Evolutionary conservation across 805 yeast species (phyloP).

Genomic region (Vanderwaltozyma tropicalis): DNA sequence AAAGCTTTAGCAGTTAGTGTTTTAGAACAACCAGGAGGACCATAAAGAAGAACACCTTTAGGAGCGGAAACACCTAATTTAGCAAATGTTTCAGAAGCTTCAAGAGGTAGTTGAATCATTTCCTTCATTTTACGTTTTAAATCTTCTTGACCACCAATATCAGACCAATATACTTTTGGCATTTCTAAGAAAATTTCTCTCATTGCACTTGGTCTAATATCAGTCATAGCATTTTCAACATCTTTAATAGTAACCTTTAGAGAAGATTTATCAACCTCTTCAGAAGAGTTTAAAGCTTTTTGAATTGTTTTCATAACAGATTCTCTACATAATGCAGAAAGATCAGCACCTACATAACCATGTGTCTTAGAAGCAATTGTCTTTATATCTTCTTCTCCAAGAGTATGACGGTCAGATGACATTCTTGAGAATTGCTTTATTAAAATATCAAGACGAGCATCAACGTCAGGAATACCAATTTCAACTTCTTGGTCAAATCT

Average conservation of each 20-base stretch:
- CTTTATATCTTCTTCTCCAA: constrained; percentile 48
- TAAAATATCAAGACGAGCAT: constrained; percentile 66
- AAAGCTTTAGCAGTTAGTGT: constrained; percentile 90
- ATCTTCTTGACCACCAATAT: constrained; percentile 89
- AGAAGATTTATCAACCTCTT: constrained; percentile 20
- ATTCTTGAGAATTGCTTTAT: constrained; percentile 44
- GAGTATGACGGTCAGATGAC: constrained; percentile 35
- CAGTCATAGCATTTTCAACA: constrained; percentile 59
- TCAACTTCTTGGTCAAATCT: constrained; percentile 85
- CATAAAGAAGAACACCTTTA: constrained; percentile 83
- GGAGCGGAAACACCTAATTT: constrained; percentile 82
- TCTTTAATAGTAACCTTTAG: constrained; percentile 46
- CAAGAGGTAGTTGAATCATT: constrained; percentile 85
- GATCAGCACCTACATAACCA: constrained; percentile 96
- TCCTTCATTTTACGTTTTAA: constrained; percentile 75
- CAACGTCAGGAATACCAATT: constrained; percentile 83
- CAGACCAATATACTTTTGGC: constrained; percentile 89
- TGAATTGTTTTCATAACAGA: constrained; percentile 77
- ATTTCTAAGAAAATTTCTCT: constrained; percentile 87
- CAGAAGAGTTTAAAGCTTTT: constrained; percentile 35
- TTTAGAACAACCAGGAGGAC: constrained; percentile 98
- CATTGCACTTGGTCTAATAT: constrained; percentile 95
- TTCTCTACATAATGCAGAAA: constrained; percentile 79
- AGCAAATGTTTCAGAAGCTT: constrained; percentile 66
- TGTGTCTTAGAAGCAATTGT: constrained; percentile 69